These are phyloP conservation scores for Trichaptum fuscoviolaceum DNA, from an alignment of 768 basidiomycete genomes.

Conservation along the genomic window DNA sequence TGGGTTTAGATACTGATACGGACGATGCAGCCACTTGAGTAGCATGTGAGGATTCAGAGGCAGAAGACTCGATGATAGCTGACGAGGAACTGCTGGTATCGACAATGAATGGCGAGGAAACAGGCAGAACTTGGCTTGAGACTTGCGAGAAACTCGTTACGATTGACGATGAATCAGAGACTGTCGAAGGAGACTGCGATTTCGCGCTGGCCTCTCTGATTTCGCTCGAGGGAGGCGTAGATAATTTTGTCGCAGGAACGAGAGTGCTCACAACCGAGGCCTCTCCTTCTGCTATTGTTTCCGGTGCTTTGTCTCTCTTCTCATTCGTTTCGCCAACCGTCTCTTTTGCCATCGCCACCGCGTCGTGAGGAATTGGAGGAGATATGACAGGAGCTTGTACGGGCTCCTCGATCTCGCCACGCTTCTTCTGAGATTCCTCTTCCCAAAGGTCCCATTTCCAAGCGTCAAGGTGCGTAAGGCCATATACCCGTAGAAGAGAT, in stretches of 20 bases:
- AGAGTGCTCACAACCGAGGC: neutral
- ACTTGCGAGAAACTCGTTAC: neutral
- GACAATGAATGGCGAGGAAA: neutral
- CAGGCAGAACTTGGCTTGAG: neutral
- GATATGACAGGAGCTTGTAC: constrained; percentile 7
- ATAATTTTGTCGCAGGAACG: neutral
- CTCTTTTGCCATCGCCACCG: constrained; percentile 11
- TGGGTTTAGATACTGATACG: constrained; percentile 14
- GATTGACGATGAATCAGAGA: neutral
- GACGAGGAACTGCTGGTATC: neutral
- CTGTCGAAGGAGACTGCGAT: neutral
- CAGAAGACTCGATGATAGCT: neutral
- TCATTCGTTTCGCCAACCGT: constrained; percentile 13
- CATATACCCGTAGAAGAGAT: constrained; percentile 86
- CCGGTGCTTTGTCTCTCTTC: neutral
- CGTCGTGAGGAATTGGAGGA: constrained; percentile 21
- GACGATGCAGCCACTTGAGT: constrained; percentile 6
- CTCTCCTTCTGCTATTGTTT: neutral
- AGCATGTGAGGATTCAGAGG: constrained; percentile 3
- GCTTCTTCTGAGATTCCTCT: constrained; percentile 52
- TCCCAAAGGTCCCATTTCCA: constrained; percentile 92
- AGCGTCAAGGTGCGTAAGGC: constrained; percentile 92
- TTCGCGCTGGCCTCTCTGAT: neutral
- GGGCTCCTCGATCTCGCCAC: constrained; percentile 12
- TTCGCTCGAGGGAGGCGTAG: neutral